Percentiles rank a stretch among this genome's conserved stretches.
Conservation (phyloP, 371 early-diverging fungal species). For the Nematocida sp. region DNA sequence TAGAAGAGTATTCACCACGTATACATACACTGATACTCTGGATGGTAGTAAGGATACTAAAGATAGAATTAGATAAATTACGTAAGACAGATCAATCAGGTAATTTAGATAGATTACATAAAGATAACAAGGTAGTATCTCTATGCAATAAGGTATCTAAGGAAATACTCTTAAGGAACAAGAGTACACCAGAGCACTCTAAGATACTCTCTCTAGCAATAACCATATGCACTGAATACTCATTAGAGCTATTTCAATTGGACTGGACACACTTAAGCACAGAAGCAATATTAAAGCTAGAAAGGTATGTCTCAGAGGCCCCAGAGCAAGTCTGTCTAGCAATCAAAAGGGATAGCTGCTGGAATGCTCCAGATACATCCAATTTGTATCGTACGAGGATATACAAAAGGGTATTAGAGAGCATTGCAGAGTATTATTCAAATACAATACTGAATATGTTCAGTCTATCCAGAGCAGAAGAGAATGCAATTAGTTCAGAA, state of each 20-base stretch:
- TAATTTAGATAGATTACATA: no score
- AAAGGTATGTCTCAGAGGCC: background rate
- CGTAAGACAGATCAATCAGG: no score
- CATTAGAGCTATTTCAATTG: background rate
- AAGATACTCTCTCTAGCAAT: background rate
- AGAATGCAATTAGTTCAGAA: slow-evolving; percentile 40
- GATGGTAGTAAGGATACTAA: no score
- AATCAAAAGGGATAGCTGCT: slow-evolving; percentile 26
- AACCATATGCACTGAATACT: background rate
- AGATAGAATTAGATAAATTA: no score
- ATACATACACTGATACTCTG: no score
- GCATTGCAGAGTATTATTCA: slow-evolving; percentile 41
- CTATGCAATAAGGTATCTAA: no score
- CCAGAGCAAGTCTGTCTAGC: slow-evolving; percentile 23
- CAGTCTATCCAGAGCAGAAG: slow-evolving; percentile 33
- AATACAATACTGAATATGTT: slow-evolving; percentile 33
- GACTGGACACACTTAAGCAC: slow-evolving; percentile 32
- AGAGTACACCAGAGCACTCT: background rate
- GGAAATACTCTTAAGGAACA: background rate
- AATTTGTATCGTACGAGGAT: background rate
- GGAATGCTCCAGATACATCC: background rate
- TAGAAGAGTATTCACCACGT: no score
- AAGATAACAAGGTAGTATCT: no score
- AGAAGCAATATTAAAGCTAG: background rate
- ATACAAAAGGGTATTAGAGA: slow-evolving; percentile 13